These are phyloP conservation scores for Cladosporium sp. DNA, from an alignment of 2,329 filamentous ascomycete genomes.

Conservation along the genomic window DNA sequence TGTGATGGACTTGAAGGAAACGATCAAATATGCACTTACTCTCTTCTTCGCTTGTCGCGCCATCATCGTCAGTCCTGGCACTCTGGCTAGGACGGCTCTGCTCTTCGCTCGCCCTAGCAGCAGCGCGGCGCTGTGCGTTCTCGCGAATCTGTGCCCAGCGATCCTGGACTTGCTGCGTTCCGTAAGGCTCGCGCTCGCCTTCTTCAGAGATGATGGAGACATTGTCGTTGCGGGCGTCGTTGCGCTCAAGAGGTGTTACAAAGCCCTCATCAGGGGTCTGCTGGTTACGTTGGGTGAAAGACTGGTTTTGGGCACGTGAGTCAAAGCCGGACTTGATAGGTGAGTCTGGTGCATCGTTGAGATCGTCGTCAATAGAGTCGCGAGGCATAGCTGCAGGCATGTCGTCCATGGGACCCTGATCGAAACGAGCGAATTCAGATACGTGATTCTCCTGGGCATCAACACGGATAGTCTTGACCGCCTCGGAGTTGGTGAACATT, in stretches of 20 bases:
- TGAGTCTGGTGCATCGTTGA: neutral
- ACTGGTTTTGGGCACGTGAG: slow-evolving; percentile 13
- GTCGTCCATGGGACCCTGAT: slow-evolving; percentile 82
- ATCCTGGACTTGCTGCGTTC: slow-evolving; percentile 50
- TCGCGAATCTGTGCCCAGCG: slow-evolving; percentile 95
- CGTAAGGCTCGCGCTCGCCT: slow-evolving; percentile 33
- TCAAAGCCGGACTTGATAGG: slow-evolving; percentile 11
- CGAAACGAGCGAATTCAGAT: slow-evolving; percentile 65
- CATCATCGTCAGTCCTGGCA: slow-evolving; percentile 64
- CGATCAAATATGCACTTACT: slow-evolving; percentile 55
- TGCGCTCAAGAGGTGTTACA: slow-evolving; percentile 19
- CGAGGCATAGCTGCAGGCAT: slow-evolving; percentile 76
- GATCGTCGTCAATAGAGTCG: slow-evolving; percentile 26
- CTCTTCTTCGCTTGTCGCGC: slow-evolving; percentile 93
- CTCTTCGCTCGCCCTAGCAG: slow-evolving; percentile 62
- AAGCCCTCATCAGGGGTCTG: slow-evolving; percentile 14
- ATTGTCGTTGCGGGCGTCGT: slow-evolving; percentile 25
- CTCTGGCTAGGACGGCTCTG: slow-evolving; percentile 47
- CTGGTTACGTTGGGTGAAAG: slow-evolving; percentile 15
- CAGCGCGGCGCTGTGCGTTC: slow-evolving; percentile 81
- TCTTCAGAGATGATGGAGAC: slow-evolving; percentile 42
- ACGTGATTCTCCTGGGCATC: slow-evolving; percentile 57
- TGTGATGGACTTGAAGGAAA: too few relatives aligned
- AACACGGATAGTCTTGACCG: slow-evolving; percentile 53
- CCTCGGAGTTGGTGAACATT: slow-evolving; percentile 46